Evolutionary conservation across 345 rosid species (phyloP), one percentile per base, ranked within the genome.

Genomic region (Sisymbrium altissimum): DNA sequence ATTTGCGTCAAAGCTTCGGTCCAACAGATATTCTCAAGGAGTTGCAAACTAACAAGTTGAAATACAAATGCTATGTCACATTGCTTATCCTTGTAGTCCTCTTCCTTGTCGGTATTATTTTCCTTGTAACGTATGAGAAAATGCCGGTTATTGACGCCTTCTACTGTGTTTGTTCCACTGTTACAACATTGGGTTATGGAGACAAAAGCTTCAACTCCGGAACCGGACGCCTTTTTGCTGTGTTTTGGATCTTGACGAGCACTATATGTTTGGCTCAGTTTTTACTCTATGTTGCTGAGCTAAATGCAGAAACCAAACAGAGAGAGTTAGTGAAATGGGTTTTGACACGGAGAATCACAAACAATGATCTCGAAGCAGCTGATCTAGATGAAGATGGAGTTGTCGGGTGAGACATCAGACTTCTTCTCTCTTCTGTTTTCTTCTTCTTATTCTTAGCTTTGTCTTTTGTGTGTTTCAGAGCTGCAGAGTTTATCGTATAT

Each of bases 111-210:
- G 98, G 97, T 15, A 77, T 75, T 2, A 1, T 78, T 64, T 81
- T 91, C 64, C 86, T 91, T 9, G 56, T 3, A 4, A 1, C 4
- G 4, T 72, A 80, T 9, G 97, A 91, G 87, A 73, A 68, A 23
- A 72, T 86, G 78, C 77, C 74, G 29, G 4, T 80, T 6, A 35
- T 84, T 2, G 89, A 89, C 9, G 88, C 97, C 2, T 82, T 94
- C 70, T 94, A 95, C 57, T 92, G 97, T 10, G 97, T 86, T 25
- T 92, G 96, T 69, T 80, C 93, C 14, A 89, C 99, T 1, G 56
- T 95, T 65, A 92, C 97, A 1, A 88, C 99, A 11, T 75, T 92
- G 44, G 97, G 99, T 11, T 95, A 84, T 68, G 97, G 99, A 0
- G 99, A 95, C 54, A 44, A 71, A 75, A 95, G 97, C 79, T 91